Conservation (phyloP, 164 flowering plant species). For the Taxillus chinensis region DNA sequence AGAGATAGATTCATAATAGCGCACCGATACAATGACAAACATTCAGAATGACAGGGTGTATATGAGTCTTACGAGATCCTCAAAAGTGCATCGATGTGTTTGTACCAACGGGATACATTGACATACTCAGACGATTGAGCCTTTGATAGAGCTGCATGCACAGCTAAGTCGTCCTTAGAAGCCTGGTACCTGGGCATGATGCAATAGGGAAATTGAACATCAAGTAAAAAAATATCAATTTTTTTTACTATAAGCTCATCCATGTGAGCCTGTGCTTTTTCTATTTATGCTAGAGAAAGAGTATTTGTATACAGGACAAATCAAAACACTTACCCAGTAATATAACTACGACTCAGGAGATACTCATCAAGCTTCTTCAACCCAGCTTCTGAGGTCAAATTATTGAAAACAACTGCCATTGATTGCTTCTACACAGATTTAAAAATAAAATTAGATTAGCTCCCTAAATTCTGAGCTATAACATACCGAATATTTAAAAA, state of each 20-base stretch:
- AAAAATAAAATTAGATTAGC: too few species aligned
- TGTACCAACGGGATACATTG: slow-evolving; percentile 74
- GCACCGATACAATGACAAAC: not conserved
- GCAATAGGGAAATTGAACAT: not conserved
- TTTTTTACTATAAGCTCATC: too few species aligned
- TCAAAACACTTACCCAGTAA: slow-evolving; percentile 46
- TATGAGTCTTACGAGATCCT: slow-evolving; percentile 61
- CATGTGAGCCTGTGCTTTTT: too few species aligned
- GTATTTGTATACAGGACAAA: too few species aligned
- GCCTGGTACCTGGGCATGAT: slow-evolving; percentile 55
- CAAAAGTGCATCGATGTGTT: slow-evolving; percentile 73
- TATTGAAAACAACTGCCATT: slow-evolving; percentile 59
- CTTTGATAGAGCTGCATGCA: slow-evolving; percentile 45
- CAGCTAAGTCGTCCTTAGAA: slow-evolving; percentile 81
- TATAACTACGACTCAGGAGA: slow-evolving; percentile 65
- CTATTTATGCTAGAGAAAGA: too few species aligned
- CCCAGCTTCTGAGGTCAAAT: slow-evolving; percentile 39
- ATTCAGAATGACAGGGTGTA: not conserved
- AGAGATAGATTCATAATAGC: not conserved
- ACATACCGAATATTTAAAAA: too few species aligned
- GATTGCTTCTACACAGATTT: not conserved
- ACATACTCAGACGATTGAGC: slow-evolving; percentile 52
- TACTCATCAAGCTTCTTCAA: slow-evolving; percentile 68
- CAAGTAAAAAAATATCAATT: not conserved
- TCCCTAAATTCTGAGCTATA: too few species aligned